These are phyloP conservation scores for Kingdonia uniflora DNA, from an alignment of 164 flowering plant genomes.

Conservation along the genomic window DNA sequence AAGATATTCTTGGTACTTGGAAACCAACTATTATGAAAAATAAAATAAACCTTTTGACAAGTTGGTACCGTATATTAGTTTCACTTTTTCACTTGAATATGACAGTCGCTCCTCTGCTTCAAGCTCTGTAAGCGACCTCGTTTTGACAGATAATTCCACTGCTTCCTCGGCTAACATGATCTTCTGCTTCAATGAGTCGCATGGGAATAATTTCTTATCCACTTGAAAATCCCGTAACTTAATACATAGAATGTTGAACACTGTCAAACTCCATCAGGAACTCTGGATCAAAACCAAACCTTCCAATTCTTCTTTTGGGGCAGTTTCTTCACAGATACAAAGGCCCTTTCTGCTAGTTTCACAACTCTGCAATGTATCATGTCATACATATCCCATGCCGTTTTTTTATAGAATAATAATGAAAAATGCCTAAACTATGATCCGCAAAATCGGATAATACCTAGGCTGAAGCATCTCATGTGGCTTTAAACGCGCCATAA, in stretches of 20 bases:
- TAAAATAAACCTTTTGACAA: too few relatives aligned
- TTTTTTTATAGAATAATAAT: too few relatives aligned
- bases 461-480: slow-evolving; percentile 98
- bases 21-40: too few relatives aligned
- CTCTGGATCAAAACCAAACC: slow-evolving; percentile 29
- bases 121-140: slow-evolving; percentile 83
- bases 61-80: too few relatives aligned
- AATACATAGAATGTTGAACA: slow-evolving; percentile 5
- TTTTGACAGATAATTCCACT: slow-evolving; percentile 63
- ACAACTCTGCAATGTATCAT: slow-evolving; percentile 60
- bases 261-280: too few relatives aligned
- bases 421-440: too few relatives aligned
- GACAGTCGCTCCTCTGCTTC: slow-evolving; percentile 98
- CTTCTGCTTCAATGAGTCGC: slow-evolving; percentile 55
- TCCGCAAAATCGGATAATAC: slow-evolving; percentile 32
- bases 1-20: too few relatives aligned
- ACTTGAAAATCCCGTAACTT: slow-evolving; percentile 38
- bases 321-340: slow-evolving; percentile 74
- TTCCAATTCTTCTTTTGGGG: slow-evolving; percentile 81
- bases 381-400: too few relatives aligned
- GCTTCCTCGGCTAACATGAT: slow-evolving; percentile 69
- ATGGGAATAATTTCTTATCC: slow-evolving; percentile 74
- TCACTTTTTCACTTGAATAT: slow-evolving; percentile 94
- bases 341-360: slow-evolving; percentile 62
- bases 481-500: slow-evolving; percentile 89